phyloP scores from a whole-genome alignment of 2,329 filamentous ascomycete genomes.

The Hypoxylon rubiginosum region DNA sequence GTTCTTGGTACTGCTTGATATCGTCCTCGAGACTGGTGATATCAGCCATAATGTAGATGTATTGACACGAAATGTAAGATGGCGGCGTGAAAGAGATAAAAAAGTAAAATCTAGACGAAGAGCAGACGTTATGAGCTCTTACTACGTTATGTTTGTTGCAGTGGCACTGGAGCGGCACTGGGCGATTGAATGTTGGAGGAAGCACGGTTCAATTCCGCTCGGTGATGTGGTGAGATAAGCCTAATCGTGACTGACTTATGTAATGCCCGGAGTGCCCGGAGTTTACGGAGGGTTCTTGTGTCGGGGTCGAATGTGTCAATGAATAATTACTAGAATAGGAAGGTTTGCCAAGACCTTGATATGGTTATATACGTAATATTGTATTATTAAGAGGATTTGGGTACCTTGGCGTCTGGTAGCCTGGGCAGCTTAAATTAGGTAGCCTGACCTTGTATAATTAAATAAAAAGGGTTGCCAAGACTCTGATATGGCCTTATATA shows the following conservation, averaged over 20 bases:
- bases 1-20: constrained; percentile 68
- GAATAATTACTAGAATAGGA: too few species aligned
- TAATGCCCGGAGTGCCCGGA: too few species aligned
- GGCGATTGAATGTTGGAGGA: not conserved
- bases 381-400: too few species aligned
- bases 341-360: too few species aligned
- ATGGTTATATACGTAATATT: too few species aligned
- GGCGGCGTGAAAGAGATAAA: not conserved
- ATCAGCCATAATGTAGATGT: constrained; percentile 55
- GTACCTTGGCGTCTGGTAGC: too few species aligned
- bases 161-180: not conserved
- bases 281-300: too few species aligned
- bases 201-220: not conserved
- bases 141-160: not conserved
- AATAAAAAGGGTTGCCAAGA: too few species aligned
- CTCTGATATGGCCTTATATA: too few species aligned
- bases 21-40: constrained; percentile 65
- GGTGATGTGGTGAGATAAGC: not conserved
- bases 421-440: too few species aligned
- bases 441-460: too few species aligned
- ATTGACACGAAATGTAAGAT: not conserved
- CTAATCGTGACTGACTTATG: not conserved
- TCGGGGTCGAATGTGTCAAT: too few species aligned
- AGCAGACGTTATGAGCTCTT: not conserved
- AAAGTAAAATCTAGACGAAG: not conserved